A percentile compares a stretch with the other conserved stretches of the same genome.
phyloP scores from a whole-genome alignment of 768 basidiomycete species.

The Auricularia heimuer region DNA sequence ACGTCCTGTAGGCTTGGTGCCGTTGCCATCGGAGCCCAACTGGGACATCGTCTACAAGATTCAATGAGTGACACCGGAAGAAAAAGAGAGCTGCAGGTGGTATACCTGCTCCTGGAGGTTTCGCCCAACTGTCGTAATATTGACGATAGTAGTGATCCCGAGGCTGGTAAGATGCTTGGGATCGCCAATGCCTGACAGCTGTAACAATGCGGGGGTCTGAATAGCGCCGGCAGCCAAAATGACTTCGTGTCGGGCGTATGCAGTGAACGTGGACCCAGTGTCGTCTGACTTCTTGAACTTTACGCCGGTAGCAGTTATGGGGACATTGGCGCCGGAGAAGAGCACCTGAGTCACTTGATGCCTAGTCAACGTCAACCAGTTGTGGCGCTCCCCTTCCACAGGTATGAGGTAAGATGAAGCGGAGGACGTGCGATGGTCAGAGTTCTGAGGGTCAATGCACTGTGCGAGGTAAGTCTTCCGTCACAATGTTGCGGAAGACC shows the following conservation, averaged over 20 bases:
- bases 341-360: constrained; percentile 36
- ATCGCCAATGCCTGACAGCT: constrained; percentile 51
- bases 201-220: constrained; percentile 37
- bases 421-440: constrained; percentile 45
- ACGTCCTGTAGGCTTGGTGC: constrained; percentile 27
- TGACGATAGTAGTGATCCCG: constrained; percentile 36
- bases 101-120: constrained; percentile 45
- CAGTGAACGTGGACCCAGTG: constrained; percentile 29
- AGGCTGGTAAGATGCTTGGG: constrained; percentile 32
- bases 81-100: not conserved
- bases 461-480: not conserved
- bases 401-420: constrained; percentile 46
- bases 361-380: constrained; percentile 29
- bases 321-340: constrained; percentile 25
- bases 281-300: constrained; percentile 34
- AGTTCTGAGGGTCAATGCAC: constrained; percentile 37
- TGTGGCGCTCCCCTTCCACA: constrained; percentile 35
- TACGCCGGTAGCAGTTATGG: constrained; percentile 35
- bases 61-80: not conserved
- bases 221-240: constrained; percentile 47
- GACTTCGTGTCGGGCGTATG: constrained; percentile 37
- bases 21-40: constrained; percentile 27
- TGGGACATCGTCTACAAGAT: constrained; percentile 25
- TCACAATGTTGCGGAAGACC: not conserved
- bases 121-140: constrained; percentile 41